phyloP scores from a whole-genome alignment of 2,329 filamentous ascomycete genomes.

The Pseudogymnoascus sp. region DNA sequence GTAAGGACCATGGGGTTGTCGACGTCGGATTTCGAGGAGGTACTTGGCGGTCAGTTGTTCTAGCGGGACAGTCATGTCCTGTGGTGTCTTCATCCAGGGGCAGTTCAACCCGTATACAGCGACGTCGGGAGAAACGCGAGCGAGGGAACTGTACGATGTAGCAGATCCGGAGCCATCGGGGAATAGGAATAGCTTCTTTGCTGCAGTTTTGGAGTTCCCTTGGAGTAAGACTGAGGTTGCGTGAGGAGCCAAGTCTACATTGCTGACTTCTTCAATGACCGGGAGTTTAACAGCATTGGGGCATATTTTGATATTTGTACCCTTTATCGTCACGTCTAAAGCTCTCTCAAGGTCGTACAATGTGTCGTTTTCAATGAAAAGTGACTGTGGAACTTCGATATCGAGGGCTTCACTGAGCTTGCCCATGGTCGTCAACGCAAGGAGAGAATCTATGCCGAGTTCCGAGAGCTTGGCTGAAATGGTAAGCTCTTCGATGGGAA shows the following conservation, averaged over 20 bases:
- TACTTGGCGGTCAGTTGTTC: slow-evolving; percentile 31
- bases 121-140: slow-evolving; percentile 25
- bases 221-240: slow-evolving; percentile 28
- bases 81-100: slow-evolving; percentile 30
- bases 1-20: slow-evolving; percentile 40
- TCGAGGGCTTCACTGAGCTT: background rate
- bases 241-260: background rate
- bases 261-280: background rate
- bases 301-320: background rate
- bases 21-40: slow-evolving; percentile 37
- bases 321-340: background rate
- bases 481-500: background rate
- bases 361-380: slow-evolving; percentile 5
- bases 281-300: background rate
- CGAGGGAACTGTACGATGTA: slow-evolving; percentile 33
- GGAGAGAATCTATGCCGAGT: slow-evolving; percentile 11
- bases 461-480: slow-evolving; percentile 8
- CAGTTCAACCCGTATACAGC: slow-evolving; percentile 34
- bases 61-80: slow-evolving; percentile 27
- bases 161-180: slow-evolving; percentile 38
- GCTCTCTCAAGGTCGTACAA: background rate
- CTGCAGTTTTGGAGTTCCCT: slow-evolving; percentile 22
- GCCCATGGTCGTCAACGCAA: background rate
- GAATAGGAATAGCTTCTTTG: slow-evolving; percentile 31
- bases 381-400: slow-evolving; percentile 8